Percentiles rank a stretch among this genome's conserved stretches.
phyloP scores from a whole-genome alignment of 805 yeast species.

The Zygoascus flipseniorum region DNA sequence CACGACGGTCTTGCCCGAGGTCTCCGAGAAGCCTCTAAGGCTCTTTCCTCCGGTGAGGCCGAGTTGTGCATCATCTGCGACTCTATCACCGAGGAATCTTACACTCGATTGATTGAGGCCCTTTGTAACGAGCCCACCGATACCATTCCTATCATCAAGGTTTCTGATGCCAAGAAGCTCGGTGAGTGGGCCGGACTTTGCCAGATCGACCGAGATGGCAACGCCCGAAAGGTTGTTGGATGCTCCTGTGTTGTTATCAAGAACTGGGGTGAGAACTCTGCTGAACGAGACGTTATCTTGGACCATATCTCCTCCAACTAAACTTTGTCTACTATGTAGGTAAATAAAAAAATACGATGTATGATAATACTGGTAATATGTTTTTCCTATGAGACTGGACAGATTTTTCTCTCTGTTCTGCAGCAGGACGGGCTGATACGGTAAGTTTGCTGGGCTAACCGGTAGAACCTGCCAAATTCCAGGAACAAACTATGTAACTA shows the following conservation, averaged over 20 bases:
- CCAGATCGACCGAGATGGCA: slow-evolving; percentile 99
- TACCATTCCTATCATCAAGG: slow-evolving; percentile 97
- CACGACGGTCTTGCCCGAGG: slow-evolving; percentile 99
- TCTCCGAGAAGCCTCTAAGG: slow-evolving; percentile 99
- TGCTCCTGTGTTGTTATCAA: slow-evolving; percentile 98
- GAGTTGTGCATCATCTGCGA: slow-evolving; percentile 96
- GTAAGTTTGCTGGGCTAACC: no score
- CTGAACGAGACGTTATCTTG: slow-evolving; percentile 91
- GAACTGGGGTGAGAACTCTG: slow-evolving; percentile 99
- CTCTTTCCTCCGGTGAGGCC: slow-evolving; percentile 95
- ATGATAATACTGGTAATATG: not conserved
- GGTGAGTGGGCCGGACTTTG: slow-evolving; percentile 99
- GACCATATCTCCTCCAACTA: slow-evolving; percentile 92
- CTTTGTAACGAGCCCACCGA: slow-evolving; percentile 95
- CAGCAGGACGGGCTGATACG: no score
- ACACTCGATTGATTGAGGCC: slow-evolving; percentile 97
- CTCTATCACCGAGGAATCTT: slow-evolving; percentile 96
- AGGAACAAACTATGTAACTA: no score
- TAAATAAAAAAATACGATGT: not conserved
- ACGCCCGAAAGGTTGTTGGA: slow-evolving; percentile 99
- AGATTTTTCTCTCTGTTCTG: no score
- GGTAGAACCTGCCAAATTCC: no score
- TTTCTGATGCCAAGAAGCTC: slow-evolving; percentile 97
- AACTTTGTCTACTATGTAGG: slow-evolving; percentile 13
- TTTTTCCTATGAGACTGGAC: no score